Evolutionary conservation across 208 protist genomes (phyloP).

Genomic region (Trypanosoma melophagium): DNA sequence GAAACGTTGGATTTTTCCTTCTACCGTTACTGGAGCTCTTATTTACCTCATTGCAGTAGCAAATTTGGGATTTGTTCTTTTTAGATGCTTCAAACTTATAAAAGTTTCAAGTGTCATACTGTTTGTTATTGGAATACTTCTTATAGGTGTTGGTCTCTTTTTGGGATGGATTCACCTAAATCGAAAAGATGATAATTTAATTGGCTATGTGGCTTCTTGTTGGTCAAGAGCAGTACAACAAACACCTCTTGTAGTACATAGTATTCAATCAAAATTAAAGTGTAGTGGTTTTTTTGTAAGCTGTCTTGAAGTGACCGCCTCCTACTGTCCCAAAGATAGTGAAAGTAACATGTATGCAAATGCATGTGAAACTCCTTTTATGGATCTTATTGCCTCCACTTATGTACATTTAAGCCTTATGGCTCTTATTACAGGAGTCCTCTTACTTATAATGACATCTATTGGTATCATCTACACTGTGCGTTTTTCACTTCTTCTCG

Average conservation of each 20-base stretch:
- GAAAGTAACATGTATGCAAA: slow-evolving; percentile 40
- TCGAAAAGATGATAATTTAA: slow-evolving; percentile 21
- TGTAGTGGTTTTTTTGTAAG: slow-evolving; percentile 61
- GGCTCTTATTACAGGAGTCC: slow-evolving; percentile 26
- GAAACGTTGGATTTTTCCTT: slow-evolving; percentile 29
- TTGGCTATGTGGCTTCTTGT: slow-evolving; percentile 16
- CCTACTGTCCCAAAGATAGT: slow-evolving; percentile 42
- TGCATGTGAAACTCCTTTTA: slow-evolving; percentile 35
- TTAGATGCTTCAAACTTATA: slow-evolving; percentile 33
- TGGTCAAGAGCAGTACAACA: slow-evolving; percentile 28
- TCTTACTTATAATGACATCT: slow-evolving; percentile 31
- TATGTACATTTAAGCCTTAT: slow-evolving; percentile 35
- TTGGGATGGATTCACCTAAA: slow-evolving; percentile 26
- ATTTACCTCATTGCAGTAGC: slow-evolving; percentile 25
- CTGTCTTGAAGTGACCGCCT: slow-evolving; percentile 48
- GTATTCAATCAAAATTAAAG: slow-evolving; percentile 36
- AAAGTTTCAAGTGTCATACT: slow-evolving; percentile 35
- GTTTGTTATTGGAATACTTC: slow-evolving; percentile 30
- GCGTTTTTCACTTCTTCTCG: slow-evolving; percentile 35
- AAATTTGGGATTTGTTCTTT: slow-evolving; percentile 39
- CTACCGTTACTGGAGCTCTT: slow-evolving; percentile 31
- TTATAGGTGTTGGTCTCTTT: slow-evolving; percentile 37
- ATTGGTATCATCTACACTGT: slow-evolving; percentile 44
- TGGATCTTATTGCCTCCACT: slow-evolving; percentile 24
- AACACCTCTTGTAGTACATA: slow-evolving; percentile 25